phyloP scores from a whole-genome alignment of 164 flowering plant species.

The Platanus orientalis region DNA sequence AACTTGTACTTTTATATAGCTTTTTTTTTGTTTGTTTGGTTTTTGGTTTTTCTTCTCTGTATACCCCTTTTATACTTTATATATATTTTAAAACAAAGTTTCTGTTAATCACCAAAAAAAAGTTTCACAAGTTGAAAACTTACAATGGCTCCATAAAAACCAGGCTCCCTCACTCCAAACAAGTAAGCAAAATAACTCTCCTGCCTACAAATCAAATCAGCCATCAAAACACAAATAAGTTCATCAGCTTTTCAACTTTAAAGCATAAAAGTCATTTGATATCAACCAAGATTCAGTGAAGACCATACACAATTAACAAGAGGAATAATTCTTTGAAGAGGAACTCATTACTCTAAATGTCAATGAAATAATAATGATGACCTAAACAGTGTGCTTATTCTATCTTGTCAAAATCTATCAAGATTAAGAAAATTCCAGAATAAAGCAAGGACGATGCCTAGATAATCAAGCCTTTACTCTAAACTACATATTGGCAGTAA shows the following conservation, averaged over 20 bases:
- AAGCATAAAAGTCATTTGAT: background rate
- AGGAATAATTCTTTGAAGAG: background rate
- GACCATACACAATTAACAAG: background rate
- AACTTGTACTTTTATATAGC: too few species aligned
- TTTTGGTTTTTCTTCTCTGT: too few species aligned
- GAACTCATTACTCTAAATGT: background rate
- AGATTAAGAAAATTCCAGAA: too few species aligned
- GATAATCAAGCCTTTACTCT: too few species aligned
- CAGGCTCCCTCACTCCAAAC: conserved; percentile 93
- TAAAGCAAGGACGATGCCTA: too few species aligned
- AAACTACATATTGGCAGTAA: too few species aligned
- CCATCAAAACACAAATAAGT: conserved; percentile 8
- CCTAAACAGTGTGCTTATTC: background rate
- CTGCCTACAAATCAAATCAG: conserved; percentile 47
- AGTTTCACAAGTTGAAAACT: conserved; percentile 21
- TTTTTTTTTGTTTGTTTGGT: too few species aligned
- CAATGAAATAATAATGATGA: background rate
- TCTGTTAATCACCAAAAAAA: too few species aligned
- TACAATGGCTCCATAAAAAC: conserved; percentile 86
- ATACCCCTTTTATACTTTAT: too few species aligned
- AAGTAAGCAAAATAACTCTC: conserved; percentile 95
- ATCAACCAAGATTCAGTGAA: background rate
- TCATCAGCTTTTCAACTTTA: background rate
- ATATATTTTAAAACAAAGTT: too few species aligned
- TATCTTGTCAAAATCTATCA: background rate